Evolutionary conservation across 1,284 basidiomycete species (phyloP).

Genomic region (Ganoderma sinense): DNA sequence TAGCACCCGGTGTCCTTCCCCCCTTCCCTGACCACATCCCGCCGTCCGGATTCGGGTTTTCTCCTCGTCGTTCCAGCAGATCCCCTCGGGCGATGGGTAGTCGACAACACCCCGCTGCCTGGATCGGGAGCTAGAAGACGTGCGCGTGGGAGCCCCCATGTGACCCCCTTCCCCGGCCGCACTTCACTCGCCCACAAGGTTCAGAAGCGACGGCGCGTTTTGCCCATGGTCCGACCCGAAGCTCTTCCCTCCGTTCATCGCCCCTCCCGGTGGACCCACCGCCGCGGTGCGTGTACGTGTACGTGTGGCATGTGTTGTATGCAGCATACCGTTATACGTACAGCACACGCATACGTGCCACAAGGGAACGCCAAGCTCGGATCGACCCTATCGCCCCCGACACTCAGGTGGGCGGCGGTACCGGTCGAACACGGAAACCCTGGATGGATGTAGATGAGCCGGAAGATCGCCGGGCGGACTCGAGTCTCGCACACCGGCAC

Average conservation of each 20-base stretch:
- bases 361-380: not conserved
- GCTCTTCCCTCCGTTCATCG: not conserved
- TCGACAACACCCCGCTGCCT: not conserved
- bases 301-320: not conserved
- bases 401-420: not conserved
- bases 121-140: not conserved
- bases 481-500: not conserved
- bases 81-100: not conserved
- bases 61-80: not conserved
- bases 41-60: not conserved
- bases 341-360: no score
- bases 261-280: not conserved
- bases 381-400: not conserved
- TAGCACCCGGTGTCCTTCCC: not conserved
- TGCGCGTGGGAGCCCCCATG: not conserved
- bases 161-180: not conserved
- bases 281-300: not conserved
- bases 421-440: not conserved
- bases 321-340: no score
- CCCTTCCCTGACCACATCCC: not conserved
- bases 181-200: not conserved
- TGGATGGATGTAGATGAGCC: not conserved
- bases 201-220: slow-evolving; percentile 6
- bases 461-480: not conserved
- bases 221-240: slow-evolving; percentile 10